Evolutionary conservation across 1,284 basidiomycete genomes (phyloP).

Genomic region (Anthracocystis walkeri): DNA sequence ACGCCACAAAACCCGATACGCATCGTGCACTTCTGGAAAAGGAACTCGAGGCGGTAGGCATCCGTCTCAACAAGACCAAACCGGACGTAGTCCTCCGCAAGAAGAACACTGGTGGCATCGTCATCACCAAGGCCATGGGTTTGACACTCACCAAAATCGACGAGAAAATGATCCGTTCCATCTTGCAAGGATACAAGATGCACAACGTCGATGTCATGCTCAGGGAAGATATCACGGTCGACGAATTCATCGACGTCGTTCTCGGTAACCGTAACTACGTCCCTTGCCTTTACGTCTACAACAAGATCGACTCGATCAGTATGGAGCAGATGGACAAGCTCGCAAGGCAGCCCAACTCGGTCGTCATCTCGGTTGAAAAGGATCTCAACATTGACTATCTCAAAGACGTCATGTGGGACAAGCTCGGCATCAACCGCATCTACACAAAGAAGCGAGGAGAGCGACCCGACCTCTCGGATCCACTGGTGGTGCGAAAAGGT

Average conservation of each 20-base stretch:
- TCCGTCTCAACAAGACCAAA: slow-evolving; percentile 87
- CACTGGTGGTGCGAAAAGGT: slow-evolving; percentile 90
- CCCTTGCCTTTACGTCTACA: slow-evolving; percentile 91
- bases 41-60: slow-evolving; percentile 95
- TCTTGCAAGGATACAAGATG: slow-evolving; percentile 74
- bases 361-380: slow-evolving; percentile 94
- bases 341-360: slow-evolving; percentile 85
- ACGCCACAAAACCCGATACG: slow-evolving; percentile 95
- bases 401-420: slow-evolving; percentile 84
- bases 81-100: slow-evolving; percentile 73
- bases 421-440: slow-evolving; percentile 71
- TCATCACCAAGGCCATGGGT: slow-evolving; percentile 72
- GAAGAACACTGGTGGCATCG: slow-evolving; percentile 84
- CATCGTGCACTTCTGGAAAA: slow-evolving; percentile 88
- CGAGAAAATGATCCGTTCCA: slow-evolving; percentile 91
- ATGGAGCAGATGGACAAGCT: slow-evolving; percentile 81
- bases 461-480: slow-evolving; percentile 85
- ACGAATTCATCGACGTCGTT: slow-evolving; percentile 97
- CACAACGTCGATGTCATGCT: slow-evolving; percentile 66
- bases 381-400: slow-evolving; percentile 91
- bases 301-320: slow-evolving; percentile 72
- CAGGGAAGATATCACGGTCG: slow-evolving; percentile 78
- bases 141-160: slow-evolving; percentile 94
- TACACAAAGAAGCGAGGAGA: slow-evolving; percentile 97
- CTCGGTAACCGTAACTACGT: slow-evolving; percentile 91